Percentiles rank a stretch among this genome's conserved stretches.
These are phyloP conservation scores for Barbarea vulgaris DNA, from an alignment of 345 rosid genomes.

Conservation along the genomic window DNA sequence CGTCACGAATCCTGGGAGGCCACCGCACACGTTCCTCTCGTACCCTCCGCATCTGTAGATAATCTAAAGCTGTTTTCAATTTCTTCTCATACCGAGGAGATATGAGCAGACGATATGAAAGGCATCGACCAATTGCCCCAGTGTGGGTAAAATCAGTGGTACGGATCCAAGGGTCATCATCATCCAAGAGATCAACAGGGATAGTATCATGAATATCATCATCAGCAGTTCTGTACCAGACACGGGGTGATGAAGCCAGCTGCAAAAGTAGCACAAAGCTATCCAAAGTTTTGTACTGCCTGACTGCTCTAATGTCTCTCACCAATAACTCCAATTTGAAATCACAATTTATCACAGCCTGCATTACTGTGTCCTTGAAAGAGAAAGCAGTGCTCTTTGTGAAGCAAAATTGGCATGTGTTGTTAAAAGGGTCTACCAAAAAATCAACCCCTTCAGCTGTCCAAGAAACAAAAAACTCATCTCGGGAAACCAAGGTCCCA, in stretches of 20 bases:
- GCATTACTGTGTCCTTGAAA: conserved; percentile 48
- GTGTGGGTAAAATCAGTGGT: conserved; percentile 78
- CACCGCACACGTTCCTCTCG: conserved; percentile 40
- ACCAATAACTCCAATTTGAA: conserved; percentile 81
- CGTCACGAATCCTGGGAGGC: conserved; percentile 52
- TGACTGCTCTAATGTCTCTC: conserved; percentile 62
- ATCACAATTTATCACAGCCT: conserved; percentile 75
- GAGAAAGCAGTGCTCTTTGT: conserved; percentile 63
- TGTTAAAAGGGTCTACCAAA: conserved; percentile 85
- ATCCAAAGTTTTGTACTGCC: conserved; percentile 46
- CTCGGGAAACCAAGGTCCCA: conserved; percentile 55
- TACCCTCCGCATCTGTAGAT: conserved; percentile 60
- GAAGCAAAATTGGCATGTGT: conserved; percentile 73
- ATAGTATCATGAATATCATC: conserved; percentile 61
- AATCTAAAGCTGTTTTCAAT: conserved; percentile 53
- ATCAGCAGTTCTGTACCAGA: conserved; percentile 86
- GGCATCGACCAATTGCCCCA: conserved; percentile 79
- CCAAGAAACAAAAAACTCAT: conserved; percentile 71
- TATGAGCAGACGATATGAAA: conserved; percentile 58
- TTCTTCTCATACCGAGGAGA: conserved; percentile 67
- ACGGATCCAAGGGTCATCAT: conserved; percentile 96
- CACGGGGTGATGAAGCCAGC: conserved; percentile 71
- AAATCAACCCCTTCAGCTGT: conserved; percentile 62
- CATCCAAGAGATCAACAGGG: conserved; percentile 75
- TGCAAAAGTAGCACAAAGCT: conserved; percentile 58